Evolutionary conservation across 2,329 filamentous ascomycete genomes (phyloP).

Genomic region (Penicillium olsonii): DNA sequence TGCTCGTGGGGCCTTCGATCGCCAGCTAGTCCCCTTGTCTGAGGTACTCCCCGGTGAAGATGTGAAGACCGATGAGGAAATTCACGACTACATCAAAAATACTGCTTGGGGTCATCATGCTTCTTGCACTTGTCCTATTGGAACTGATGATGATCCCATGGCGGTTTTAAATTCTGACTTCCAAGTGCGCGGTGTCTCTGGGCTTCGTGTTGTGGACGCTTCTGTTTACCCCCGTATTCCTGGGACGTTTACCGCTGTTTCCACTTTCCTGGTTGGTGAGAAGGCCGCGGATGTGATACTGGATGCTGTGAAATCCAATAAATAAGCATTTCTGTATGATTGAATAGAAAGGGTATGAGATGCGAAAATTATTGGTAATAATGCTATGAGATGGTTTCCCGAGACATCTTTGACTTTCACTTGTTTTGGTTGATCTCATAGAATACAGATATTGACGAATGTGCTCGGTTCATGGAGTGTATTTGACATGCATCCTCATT

Average conservation of each 20-base stretch:
- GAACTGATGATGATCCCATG: slow-evolving; percentile 53
- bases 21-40: slow-evolving; percentile 43
- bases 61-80: slow-evolving; percentile 38
- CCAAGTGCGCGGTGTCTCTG: slow-evolving; percentile 56
- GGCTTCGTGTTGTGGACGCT: slow-evolving; percentile 64
- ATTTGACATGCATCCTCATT: too few relatives aligned
- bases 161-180: slow-evolving; percentile 61
- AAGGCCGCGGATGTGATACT: slow-evolving; percentile 63
- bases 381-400: too few relatives aligned
- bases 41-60: slow-evolving; percentile 47
- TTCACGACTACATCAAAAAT: slow-evolving; percentile 52
- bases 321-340: too few relatives aligned
- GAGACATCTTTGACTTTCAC: too few relatives aligned
- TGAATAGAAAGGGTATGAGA: too few relatives aligned
- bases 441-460: too few relatives aligned
- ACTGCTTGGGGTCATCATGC: slow-evolving; percentile 61
- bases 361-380: too few relatives aligned
- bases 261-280: slow-evolving; percentile 60
- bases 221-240: slow-evolving; percentile 59
- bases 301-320: slow-evolving; percentile 1
- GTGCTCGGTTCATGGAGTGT: too few relatives aligned
- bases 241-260: slow-evolving; percentile 54
- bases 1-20: slow-evolving; percentile 49
- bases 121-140: slow-evolving; percentile 58
- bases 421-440: too few relatives aligned